A percentile compares a stretch with the other conserved stretches of the same genome.
Evolutionary conservation across 805 yeast genomes (phyloP).

Genomic region (Saccharomycopsis synnaedendra): DNA sequence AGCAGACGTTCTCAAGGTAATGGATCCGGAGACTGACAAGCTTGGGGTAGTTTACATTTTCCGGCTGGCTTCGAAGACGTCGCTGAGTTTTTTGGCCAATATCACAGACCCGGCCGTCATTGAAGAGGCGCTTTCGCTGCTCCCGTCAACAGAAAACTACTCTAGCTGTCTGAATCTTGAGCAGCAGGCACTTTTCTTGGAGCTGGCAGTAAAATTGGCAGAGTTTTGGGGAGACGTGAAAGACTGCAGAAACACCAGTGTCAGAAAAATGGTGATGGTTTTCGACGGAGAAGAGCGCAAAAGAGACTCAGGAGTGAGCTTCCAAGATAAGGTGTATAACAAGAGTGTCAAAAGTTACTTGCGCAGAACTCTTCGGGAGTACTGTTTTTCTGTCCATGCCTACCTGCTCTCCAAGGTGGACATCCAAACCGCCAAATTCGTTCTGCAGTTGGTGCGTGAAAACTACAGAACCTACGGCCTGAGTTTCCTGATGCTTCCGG

Average conservation of each 20-base stretch:
- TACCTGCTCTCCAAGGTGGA: slow-evolving; percentile 7
- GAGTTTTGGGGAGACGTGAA: slow-evolving; percentile 16
- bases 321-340: neutral
- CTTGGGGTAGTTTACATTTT: slow-evolving; percentile 33
- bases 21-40: slow-evolving; percentile 28
- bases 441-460: slow-evolving; percentile 5
- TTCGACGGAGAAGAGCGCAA: neutral
- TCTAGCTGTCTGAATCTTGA: slow-evolving; percentile 11
- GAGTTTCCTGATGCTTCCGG: slow-evolving; percentile 3
- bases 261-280: slow-evolving; percentile 11
- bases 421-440: slow-evolving; percentile 1
- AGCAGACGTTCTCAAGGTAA: slow-evolving; percentile 19
- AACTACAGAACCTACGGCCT: slow-evolving; percentile 12
- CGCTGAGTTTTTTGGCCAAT: slow-evolving; percentile 8
- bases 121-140: too few species aligned
- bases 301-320: neutral
- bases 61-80: neutral
- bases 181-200: slow-evolving; percentile 8
- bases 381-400: slow-evolving; percentile 8
- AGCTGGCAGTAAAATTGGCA: slow-evolving; percentile 9
- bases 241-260: slow-evolving; percentile 6
- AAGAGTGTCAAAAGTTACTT: neutral
- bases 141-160: neutral
- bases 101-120: neutral
- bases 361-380: neutral